Conservation (phyloP, 306 rosid genomes). For the Vigna trinervia region DNA sequence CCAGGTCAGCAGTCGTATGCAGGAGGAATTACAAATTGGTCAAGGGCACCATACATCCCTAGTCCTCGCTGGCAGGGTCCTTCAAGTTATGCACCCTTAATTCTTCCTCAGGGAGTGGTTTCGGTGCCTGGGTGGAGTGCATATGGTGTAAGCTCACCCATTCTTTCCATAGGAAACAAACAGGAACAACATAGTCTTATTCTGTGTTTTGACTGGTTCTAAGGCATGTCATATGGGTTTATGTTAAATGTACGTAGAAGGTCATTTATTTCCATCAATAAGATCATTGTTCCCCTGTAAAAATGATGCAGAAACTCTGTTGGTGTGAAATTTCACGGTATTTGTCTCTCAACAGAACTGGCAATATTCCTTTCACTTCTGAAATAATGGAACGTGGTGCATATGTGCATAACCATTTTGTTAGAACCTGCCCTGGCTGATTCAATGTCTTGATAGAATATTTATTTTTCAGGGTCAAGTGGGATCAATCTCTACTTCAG, state of each 20-base stretch:
- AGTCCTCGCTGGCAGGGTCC: slow-evolving; percentile 96
- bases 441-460: slow-evolving; percentile 42
- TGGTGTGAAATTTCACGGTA: slow-evolving; percentile 1
- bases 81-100: slow-evolving; percentile 81
- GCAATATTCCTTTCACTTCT: slow-evolving; percentile 29
- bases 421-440: slow-evolving; percentile 32
- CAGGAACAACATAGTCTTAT: slow-evolving; percentile 9
- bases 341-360: slow-evolving; percentile 21
- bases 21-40: slow-evolving; percentile 85
- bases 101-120: slow-evolving; percentile 90
- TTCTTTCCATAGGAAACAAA: slow-evolving; percentile 29
- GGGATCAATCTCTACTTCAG: slow-evolving; percentile 77
- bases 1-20: slow-evolving; percentile 83
- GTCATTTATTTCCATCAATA: background rate
- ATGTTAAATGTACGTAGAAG: slow-evolving; percentile 21
- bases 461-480: slow-evolving; percentile 78
- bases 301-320: slow-evolving; percentile 21
- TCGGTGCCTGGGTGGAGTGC: slow-evolving; percentile 92
- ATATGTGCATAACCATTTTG: slow-evolving; percentile 2
- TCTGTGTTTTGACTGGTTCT: slow-evolving; percentile 31
- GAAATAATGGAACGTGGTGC: slow-evolving; percentile 31
- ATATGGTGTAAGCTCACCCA: slow-evolving; percentile 70
- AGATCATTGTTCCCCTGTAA: slow-evolving; percentile 19
- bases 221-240: background rate
- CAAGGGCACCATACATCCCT: slow-evolving; percentile 81